phyloP scores from a whole-genome alignment of 352 stramenopile species.

The Phytophthora quininea region DNA sequence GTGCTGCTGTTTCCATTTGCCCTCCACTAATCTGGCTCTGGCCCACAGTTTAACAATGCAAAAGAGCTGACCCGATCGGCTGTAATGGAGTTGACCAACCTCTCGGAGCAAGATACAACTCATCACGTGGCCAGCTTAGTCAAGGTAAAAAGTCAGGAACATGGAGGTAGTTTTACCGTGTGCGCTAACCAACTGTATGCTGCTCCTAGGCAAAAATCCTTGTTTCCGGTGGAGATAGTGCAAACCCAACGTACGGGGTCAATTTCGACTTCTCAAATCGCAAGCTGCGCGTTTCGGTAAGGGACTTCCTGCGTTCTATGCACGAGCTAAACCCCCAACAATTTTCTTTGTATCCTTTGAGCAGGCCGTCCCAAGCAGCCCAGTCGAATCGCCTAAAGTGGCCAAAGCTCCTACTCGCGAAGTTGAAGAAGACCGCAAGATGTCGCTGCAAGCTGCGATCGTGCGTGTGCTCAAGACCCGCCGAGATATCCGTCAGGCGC shows the following conservation, averaged over 20 bases:
- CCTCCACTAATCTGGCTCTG: neutral
- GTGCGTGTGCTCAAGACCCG: slow-evolving; percentile 86
- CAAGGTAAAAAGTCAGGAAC: slow-evolving; percentile 43
- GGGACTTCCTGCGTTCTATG: slow-evolving; percentile 5
- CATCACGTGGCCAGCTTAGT: slow-evolving; percentile 77
- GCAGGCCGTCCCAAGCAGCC: slow-evolving; percentile 60
- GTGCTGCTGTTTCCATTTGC: neutral
- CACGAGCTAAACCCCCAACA: neutral
- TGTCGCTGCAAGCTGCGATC: slow-evolving; percentile 84
- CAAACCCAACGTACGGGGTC: slow-evolving; percentile 40
- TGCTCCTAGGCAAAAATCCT: slow-evolving; percentile 50
- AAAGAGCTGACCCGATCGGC: slow-evolving; percentile 42
- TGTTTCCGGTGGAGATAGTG: slow-evolving; percentile 24
- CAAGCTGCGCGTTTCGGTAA: slow-evolving; percentile 59
- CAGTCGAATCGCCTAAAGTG: slow-evolving; percentile 72
- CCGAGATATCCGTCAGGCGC: slow-evolving; percentile 68
- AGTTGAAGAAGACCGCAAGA: slow-evolving; percentile 89
- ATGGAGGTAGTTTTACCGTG: too few species aligned
- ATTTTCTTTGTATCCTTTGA: slow-evolving; percentile 6
- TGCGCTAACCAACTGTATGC: neutral
- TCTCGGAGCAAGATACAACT: slow-evolving; percentile 57
- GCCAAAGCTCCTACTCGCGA: slow-evolving; percentile 59
- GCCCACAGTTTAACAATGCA: slow-evolving; percentile 66
- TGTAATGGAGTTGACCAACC: slow-evolving; percentile 61
- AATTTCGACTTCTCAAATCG: slow-evolving; percentile 57